Percentiles rank a stretch among this genome's conserved stretches.
phyloP scores from a whole-genome alignment of 2,329 filamentous ascomycete genomes.

The Clonostachys rhizophaga region DNA sequence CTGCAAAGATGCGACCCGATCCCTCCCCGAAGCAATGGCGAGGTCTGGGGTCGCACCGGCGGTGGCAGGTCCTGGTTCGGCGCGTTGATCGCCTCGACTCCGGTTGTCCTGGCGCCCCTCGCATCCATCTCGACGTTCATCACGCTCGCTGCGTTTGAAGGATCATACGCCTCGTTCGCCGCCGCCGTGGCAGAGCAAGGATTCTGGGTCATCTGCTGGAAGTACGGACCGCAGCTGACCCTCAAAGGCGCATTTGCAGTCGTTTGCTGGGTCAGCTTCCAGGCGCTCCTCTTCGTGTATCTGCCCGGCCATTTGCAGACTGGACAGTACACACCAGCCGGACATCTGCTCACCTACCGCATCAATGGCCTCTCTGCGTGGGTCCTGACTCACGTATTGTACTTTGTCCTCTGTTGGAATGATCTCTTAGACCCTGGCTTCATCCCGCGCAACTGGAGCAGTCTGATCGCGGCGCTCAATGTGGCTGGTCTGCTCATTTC shows the following conservation, averaged over 20 bases:
- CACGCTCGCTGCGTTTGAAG: constrained; percentile 11
- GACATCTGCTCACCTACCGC: constrained; percentile 32
- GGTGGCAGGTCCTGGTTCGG: constrained; percentile 12
- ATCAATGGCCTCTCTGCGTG: constrained; percentile 36
- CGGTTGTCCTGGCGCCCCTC: constrained; percentile 12
- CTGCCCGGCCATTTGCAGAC: constrained; percentile 8
- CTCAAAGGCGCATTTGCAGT: constrained; percentile 1
- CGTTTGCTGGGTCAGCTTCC: constrained; percentile 4
- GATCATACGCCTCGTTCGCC: constrained; percentile 5
- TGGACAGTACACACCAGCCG: constrained; percentile 36
- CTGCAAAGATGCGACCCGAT: too few relatives aligned
- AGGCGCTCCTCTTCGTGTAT: constrained; percentile 3
- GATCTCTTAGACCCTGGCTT: constrained; percentile 28
- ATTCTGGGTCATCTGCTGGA: constrained; percentile 2
- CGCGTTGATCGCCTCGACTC: constrained; percentile 12
- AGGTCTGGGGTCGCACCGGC: constrained; percentile 14
- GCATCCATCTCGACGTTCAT: constrained; percentile 13
- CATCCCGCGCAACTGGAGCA: constrained; percentile 34
- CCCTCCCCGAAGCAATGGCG: too few relatives aligned
- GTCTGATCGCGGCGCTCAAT: constrained; percentile 30
- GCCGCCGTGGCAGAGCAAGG: constrained; percentile 2
- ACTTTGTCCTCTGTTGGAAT: constrained; percentile 12
- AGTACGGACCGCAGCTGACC: constrained; percentile 2
- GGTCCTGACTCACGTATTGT: constrained; percentile 27
- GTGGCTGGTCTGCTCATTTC: constrained; percentile 18